Evolutionary conservation across 495 filamentous ascomycete species (phyloP), one percentile per base, ranked within the genome.

Genomic region (Massariosphaeria phaeospora): DNA sequence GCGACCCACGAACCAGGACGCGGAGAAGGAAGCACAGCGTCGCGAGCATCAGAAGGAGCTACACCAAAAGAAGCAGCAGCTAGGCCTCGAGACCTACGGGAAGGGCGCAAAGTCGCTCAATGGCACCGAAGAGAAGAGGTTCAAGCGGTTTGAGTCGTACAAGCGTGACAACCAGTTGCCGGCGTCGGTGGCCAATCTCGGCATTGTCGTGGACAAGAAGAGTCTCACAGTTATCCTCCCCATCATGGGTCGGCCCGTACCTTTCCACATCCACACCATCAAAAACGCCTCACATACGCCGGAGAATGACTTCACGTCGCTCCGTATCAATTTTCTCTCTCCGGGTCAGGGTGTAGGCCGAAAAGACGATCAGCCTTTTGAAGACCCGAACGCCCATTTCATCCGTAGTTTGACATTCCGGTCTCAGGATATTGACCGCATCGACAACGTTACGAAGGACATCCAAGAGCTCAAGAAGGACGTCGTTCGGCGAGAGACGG

Each of bases 141-240:
- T 97, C 76, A 97, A 97, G 73, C 85, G 86, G 31, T 99, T 97
- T 66, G 94, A 97, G 70, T 96, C 94, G 0, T 99, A 99, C 74
- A 99, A 97, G 73, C 83, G 94, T 23, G 93, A 99, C 68, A 96
- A 91, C 62, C 91, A 97, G 66, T 81, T 99, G 41, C 94, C 94
- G 1, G 66, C 77, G 9, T 81, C 80, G 70, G 83, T 95, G 57
- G 83, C 84, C 64, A 90, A 95, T 62, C 75, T 97, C 36, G 83
- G 82, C 23, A 85, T 99, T 43, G 80, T 95, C 34, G 86, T 97
- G 30, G 94, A 99, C 68, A 76, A 79, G 48, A 96, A 94, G 72
- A 90, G 87, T 57, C 81, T 81, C 45, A 96, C 91, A 10, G 78
- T 99, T 33, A 82, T 97, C 41, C 81, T 97, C 43, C 94, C 94